Evolutionary conservation across 345 rosid genomes (phyloP).

Genomic region (Populus ilicifolia): DNA sequence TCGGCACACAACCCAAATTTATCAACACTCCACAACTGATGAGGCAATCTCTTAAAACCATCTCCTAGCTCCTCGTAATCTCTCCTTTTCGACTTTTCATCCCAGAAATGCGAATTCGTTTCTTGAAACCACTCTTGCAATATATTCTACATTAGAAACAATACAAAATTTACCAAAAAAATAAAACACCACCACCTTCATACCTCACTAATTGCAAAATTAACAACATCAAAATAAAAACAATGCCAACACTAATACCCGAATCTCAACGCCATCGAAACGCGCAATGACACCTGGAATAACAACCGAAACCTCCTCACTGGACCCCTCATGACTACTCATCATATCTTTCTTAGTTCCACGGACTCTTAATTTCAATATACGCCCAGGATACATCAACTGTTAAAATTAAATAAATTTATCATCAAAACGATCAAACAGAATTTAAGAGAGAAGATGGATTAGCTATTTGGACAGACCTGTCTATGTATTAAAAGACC

Average conservation of each 20-base stretch:
- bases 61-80: conserved; percentile 42
- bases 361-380: conserved; percentile 64
- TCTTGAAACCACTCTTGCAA: conserved; percentile 66
- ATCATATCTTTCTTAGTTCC: conserved; percentile 66
- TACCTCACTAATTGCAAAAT: neutral
- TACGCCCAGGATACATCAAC: conserved; percentile 62
- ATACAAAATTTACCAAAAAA: neutral
- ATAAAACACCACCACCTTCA: neutral
- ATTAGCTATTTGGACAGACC: conserved; percentile 27
- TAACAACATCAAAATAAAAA: neutral
- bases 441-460: neutral
- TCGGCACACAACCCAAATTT: conserved; percentile 78
- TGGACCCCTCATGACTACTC: conserved; percentile 41
- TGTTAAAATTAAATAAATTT: conserved; percentile 12
- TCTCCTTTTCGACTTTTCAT: conserved; percentile 43
- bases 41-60: conserved; percentile 49
- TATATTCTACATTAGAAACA: conserved; percentile 47
- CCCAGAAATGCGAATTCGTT: conserved; percentile 62
- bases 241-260: conserved; percentile 32
- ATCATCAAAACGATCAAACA: neutral
- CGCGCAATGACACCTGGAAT: conserved; percentile 80
- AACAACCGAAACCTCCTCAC: conserved; percentile 69
- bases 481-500: conserved; percentile 81
- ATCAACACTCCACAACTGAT: conserved; percentile 84
- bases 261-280: conserved; percentile 72